Evolutionary conservation across 805 yeast genomes (phyloP).

Genomic region (Grigorovia jiainica): DNA sequence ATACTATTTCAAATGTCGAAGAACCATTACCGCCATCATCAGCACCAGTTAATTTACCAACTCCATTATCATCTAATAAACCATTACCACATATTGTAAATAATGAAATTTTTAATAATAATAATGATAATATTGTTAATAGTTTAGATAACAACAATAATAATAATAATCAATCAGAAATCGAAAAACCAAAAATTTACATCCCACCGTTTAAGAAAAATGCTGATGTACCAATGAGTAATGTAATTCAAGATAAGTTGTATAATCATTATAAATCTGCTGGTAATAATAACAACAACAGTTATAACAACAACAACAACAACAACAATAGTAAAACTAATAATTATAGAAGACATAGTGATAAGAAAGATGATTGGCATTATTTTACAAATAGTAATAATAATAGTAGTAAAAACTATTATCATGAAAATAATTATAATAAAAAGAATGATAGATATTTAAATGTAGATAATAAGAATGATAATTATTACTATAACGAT

Average conservation of each 20-base stretch:
- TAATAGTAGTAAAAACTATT: slow-evolving; percentile 1
- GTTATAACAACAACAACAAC: background rate
- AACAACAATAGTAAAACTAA: background rate
- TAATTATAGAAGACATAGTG: background rate
- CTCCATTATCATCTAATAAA: slow-evolving; percentile 19
- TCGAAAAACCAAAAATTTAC: background rate
- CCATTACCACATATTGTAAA: slow-evolving; percentile 13
- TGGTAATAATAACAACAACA: background rate
- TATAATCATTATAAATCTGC: slow-evolving; percentile 3
- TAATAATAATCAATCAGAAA: background rate
- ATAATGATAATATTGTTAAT: background rate
- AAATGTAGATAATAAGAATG: background rate
- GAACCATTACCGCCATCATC: slow-evolving; percentile 22
- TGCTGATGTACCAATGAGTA: slow-evolving; percentile 7
- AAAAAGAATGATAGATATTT: background rate
- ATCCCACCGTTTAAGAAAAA: slow-evolving; percentile 4
- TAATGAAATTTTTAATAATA: slow-evolving; percentile 2
- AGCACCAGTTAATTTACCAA: slow-evolving; percentile 26
- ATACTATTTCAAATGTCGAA: slow-evolving; percentile 1
- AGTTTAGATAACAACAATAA: background rate
- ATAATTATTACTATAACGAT: background rate
- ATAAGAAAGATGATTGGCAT: background rate
- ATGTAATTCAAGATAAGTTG: slow-evolving; percentile 4
- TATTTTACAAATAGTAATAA: background rate
- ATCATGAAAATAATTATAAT: background rate